A percentile compares a stretch with the other conserved stretches of the same genome.
phyloP scores from a whole-genome alignment of 2,329 filamentous ascomycete genomes.

The Phaeophleospora eucalypticola region DNA sequence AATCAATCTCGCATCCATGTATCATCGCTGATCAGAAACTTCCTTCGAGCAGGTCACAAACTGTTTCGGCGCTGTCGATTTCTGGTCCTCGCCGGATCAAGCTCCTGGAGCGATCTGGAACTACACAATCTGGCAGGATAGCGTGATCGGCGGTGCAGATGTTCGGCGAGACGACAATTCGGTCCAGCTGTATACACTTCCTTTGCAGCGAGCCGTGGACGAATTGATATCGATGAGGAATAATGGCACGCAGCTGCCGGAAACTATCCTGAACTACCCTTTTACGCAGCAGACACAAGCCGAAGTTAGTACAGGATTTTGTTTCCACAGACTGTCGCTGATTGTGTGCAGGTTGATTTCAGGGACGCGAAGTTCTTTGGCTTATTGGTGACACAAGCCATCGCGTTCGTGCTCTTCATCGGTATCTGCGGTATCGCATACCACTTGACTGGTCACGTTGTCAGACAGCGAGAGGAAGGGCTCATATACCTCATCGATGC shows the following conservation, averaged over 20 bases:
- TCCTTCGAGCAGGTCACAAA: constrained; percentile 43
- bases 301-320: too few species aligned
- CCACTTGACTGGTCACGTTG: constrained; percentile 78
- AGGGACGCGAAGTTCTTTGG: constrained; percentile 67
- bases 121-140: constrained; percentile 60
- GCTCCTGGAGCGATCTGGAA: constrained; percentile 67
- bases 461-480: constrained; percentile 77
- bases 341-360: too few species aligned
- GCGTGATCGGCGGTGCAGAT: constrained; percentile 71
- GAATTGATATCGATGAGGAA: constrained; percentile 59
- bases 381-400: constrained; percentile 68
- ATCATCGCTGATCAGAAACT: too few species aligned
- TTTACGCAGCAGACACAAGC: constrained; percentile 68
- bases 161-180: constrained; percentile 65
- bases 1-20: background rate
- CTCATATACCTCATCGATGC: constrained; percentile 84
- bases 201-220: constrained; percentile 73
- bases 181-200: constrained; percentile 70
- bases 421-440: constrained; percentile 76
- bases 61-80: constrained; percentile 71
- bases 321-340: too few species aligned
- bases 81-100: constrained; percentile 68
- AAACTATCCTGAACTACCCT: constrained; percentile 57
- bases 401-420: constrained; percentile 72
- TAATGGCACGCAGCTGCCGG: constrained; percentile 40